Base-by-base conservation (phyloP, 352 stramenopile species). In the Globisporangium alternatum region DNA sequence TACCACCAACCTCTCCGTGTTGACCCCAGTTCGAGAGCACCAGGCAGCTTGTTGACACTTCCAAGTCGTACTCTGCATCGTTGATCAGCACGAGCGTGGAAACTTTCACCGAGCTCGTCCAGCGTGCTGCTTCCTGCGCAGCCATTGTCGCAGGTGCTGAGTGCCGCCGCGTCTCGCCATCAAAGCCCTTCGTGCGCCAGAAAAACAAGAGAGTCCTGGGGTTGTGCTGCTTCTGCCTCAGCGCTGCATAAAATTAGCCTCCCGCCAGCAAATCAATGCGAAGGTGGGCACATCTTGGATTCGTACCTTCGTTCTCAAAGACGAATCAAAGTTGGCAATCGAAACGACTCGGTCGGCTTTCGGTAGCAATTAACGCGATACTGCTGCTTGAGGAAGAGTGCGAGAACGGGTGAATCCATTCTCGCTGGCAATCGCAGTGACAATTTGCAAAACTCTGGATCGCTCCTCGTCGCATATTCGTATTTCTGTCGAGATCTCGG, bases 11-110 rank as follows among this genome's bases (percentile, higher is more conserved):
- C 49, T 67, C 63, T n/a, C 22, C 35, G 25, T 47, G n/a, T 3
- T 45, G 31, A 0, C 65, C 53, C 73, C 73, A 80, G 12, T 62
- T 37, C 1, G 43, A 1, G 30, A 80, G 77, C 39, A 31, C 33
- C 6, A 80, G 51, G 9, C 28, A 48, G 12, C 62, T 56, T 9
- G 33, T 44, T 7, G 67, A 71, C 3, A 62, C 56, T 22, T 69
- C 45, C 7, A 80, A 62, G 21, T 76, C 70, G 45, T 61, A 80
- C 58, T 80, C 70, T 21, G 56, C 47, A 21, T 81, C 71, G 5
- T 59, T 30, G 0, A 81, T 44, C 7, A 81, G 54, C 60, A 81
- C 56, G 5, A 81, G 63, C 62, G 74, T 78, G 17, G 73, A 77
- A 19, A 59, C 21, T 13, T 53, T 56, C 56, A 54, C 35, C 25